These are phyloP conservation scores for Fusarium albosuccineum DNA, from an alignment of 2,329 filamentous ascomycete species.

Conservation along the genomic window DNA sequence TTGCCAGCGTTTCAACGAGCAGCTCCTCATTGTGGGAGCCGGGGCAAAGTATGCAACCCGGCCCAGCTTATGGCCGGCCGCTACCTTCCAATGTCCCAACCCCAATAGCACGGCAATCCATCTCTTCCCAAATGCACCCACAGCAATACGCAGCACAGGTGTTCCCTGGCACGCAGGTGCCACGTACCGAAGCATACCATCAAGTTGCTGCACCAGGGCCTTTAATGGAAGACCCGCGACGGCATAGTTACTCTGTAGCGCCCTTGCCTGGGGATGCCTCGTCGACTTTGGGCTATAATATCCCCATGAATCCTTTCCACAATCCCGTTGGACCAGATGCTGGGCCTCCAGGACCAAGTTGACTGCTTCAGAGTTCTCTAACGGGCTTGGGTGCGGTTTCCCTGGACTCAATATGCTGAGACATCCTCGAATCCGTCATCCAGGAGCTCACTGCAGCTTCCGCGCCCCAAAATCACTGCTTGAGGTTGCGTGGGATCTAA, in stretches of 20 bases:
- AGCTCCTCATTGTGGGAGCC: constrained; percentile 52
- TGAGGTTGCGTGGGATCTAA: neutral
- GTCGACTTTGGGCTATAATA: constrained; percentile 42
- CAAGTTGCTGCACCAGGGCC: constrained; percentile 35
- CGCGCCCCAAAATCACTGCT: neutral
- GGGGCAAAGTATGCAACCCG: constrained; percentile 43
- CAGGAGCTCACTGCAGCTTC: neutral
- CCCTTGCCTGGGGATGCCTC: constrained; percentile 39
- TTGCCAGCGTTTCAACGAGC: constrained; percentile 50
- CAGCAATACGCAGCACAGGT: constrained; percentile 42
- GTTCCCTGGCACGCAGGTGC: constrained; percentile 37
- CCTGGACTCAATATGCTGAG: constrained; percentile 8
- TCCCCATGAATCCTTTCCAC: constrained; percentile 44
- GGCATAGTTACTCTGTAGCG: constrained; percentile 43
- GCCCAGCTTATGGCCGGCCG: constrained; percentile 46
- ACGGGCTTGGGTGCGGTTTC: constrained; percentile 15
- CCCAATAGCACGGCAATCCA: constrained; percentile 38
- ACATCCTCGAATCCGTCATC: constrained; percentile 1
- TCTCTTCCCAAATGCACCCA: constrained; percentile 39
- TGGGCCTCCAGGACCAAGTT: constrained; percentile 42
- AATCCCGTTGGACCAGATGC: constrained; percentile 33
- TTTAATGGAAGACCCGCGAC: constrained; percentile 43
- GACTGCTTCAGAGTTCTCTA: constrained; percentile 29
- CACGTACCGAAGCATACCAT: constrained; percentile 41
- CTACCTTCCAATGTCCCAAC: constrained; percentile 41